Evolutionary conservation across 1,139 yeast species (phyloP).

Genomic region (Candida sanyaensis): DNA sequence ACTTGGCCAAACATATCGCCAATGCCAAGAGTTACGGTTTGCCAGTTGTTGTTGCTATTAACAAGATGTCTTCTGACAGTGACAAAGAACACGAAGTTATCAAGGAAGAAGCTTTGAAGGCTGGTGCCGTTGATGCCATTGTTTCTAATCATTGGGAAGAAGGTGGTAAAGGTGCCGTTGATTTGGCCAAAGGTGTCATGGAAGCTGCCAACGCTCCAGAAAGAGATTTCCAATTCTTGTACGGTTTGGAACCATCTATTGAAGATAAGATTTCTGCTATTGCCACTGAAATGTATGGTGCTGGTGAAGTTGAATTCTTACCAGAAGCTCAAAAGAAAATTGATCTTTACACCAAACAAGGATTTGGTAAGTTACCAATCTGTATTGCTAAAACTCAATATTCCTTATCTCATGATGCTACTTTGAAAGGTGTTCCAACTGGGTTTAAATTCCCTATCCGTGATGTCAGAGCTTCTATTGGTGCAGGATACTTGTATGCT

Average conservation of each 20-base stretch:
- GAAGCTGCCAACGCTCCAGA: conserved; percentile 60
- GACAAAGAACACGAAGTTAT: conserved; percentile 83
- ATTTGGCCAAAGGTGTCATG: conserved; percentile 83
- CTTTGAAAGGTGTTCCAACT: conserved; percentile 90
- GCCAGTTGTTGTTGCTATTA: conserved; percentile 95
- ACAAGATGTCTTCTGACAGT: conserved; percentile 85
- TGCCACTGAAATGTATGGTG: conserved; percentile 94
- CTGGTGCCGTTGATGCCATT: conserved; percentile 96
- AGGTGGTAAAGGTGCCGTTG: conserved; percentile 95
- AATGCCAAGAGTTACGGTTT: conserved; percentile 87
- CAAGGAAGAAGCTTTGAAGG: conserved; percentile 78
- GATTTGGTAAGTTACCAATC: conserved; percentile 89
- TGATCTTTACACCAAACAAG: conserved; percentile 83
- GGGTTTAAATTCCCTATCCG: conserved; percentile 94
- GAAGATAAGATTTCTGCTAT: conserved; percentile 83
- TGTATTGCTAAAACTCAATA: conserved; percentile 98
- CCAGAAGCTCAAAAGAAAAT: conserved; percentile 86
- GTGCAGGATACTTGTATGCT: conserved; percentile 96
- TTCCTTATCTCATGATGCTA: conserved; percentile 92
- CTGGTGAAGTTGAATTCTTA: conserved; percentile 80
- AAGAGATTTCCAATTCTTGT: conserved; percentile 67
- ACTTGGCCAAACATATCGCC: conserved; percentile 86
- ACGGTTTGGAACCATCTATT: conserved; percentile 69
- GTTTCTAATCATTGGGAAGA: conserved; percentile 98
- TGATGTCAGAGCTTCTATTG: conserved; percentile 91